Base-by-base conservation (phyloP, 2,329 filamentous ascomycete genomes). In the Colletotrichum liriopes region DNA sequence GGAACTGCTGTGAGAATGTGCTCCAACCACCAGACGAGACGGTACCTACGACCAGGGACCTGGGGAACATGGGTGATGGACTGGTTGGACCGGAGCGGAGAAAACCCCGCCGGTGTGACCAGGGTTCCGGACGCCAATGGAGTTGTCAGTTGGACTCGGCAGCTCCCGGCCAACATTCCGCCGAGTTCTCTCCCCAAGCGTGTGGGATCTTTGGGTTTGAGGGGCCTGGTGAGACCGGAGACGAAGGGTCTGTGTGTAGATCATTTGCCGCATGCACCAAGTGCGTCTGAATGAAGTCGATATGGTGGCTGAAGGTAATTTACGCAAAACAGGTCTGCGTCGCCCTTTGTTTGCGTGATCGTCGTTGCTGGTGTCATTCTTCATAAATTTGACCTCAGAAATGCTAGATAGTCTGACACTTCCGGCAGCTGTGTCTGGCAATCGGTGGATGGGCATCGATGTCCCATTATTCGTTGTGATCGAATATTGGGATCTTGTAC, bases 1-100 rank as follows among this genome's bases (percentile, higher is more conserved):
- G 62, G 20, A 23, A 20, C 56, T 26, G 32, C 20, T 26, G 35
- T 35, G 18, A 41, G 18, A 26, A 20, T 51, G 45, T 63, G 58
- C 51, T 63, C 41, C 64, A 61, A 56, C 49, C 35, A 37, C 54
- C 20, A 43, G n/a, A 43, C 41, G 39, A 45, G 47, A 55, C 59
- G 47, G 39, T 55, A 54, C 59, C 47, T 59, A 60, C 37, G 65
- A 60, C 59, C 65, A 72, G 70, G 65, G 65, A 60, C 55, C 59
- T 55, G 60, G 66, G 23, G 65, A 72, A 60, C 54, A 69, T 43
- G 65, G 59, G 37, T 60, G 29, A 29, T 39, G 20, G 39, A 52
- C 45, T 72, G 54, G 65, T 41, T 47, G 65, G 59, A 18, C 35
- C 11, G 39, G 18, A 32, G 58, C 65, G 59, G 65, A 69, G 51